Conservation (phyloP, 305 asterid species). For the Striga hermonthica region DNA sequence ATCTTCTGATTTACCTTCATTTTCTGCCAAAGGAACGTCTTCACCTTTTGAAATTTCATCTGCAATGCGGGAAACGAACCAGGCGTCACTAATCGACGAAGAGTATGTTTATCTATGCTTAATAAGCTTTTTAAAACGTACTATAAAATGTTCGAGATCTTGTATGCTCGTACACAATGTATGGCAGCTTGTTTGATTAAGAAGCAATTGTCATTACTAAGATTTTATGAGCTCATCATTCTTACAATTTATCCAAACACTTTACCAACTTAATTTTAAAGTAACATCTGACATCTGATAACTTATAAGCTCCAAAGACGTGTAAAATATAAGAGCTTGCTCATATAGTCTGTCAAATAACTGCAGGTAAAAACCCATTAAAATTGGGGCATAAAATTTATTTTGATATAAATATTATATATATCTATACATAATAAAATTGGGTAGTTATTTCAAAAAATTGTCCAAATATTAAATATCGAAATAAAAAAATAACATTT, state of each 20-base stretch:
- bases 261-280: neutral
- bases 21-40: conserved; percentile 38
- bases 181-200: neutral
- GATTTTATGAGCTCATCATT: neutral
- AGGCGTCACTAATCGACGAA: conserved; percentile 23
- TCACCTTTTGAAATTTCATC: conserved; percentile 48
- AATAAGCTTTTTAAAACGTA: neutral
- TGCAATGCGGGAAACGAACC: conserved; percentile 37
- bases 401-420: no score
- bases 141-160: neutral
- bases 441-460: no score
- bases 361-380: neutral
- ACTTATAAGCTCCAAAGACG: neutral
- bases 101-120: neutral
- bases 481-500: no score
- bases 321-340: neutral
- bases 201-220: neutral
- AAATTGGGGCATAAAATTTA: neutral
- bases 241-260: neutral
- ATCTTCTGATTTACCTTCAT: conserved; percentile 52
- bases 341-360: neutral
- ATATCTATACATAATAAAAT: no score
- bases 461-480: no score
- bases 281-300: neutral
- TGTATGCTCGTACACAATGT: neutral